Base-by-base conservation (phyloP, 2,329 filamentous ascomycete species). In the Cytospora piceae region DNA sequence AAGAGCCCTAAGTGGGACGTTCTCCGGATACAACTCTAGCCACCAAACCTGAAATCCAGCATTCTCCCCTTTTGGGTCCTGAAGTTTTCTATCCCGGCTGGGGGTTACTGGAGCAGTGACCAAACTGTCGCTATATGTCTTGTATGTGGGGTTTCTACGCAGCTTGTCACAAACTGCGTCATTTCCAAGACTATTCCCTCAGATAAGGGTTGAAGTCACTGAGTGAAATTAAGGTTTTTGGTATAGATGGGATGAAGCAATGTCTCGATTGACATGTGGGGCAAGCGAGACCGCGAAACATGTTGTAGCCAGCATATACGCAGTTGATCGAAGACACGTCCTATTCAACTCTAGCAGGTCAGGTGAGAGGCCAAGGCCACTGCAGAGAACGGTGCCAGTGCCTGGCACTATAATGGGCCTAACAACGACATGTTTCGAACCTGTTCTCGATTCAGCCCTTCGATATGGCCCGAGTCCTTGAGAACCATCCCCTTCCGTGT, bases 11-110 rank as follows among this genome's bases (percentile, higher is more conserved):
- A 5, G 3, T 20, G 12, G 1, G 22, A 22, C 15, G 2, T 20
- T 24, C 3, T 57, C 34, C 27, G 61, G 31, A 8, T 29, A 34
- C 24, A 62, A 57, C 53, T 62, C 60, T 62, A 34, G 20, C 46
- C 37, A 63, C 29, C 53, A 51, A 49, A 32, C 53, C 57, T 39
- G 29, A 29, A 32, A 24, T 11, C 12, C 24, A 42, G n/a, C n/a
- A 49, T 49, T 14, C 8, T 3, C n/a, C n/a, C n/a, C 46, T 24
- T 4, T 24, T 4, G 4, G 11, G 12, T 15, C 4, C 9, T 37
- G 34, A 15, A 14, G 34, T 34, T 34, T 34, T 15, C 34, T 11
- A 14, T 37, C 14, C 12, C 12, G 32, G 32, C 8, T 31, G n/a
- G 11, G 32, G 32, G 7, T 12, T 11, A 9, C 14, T 14, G 11